Base-by-base conservation (phyloP, 345 rosid species). In the Psidium guajava region DNA sequence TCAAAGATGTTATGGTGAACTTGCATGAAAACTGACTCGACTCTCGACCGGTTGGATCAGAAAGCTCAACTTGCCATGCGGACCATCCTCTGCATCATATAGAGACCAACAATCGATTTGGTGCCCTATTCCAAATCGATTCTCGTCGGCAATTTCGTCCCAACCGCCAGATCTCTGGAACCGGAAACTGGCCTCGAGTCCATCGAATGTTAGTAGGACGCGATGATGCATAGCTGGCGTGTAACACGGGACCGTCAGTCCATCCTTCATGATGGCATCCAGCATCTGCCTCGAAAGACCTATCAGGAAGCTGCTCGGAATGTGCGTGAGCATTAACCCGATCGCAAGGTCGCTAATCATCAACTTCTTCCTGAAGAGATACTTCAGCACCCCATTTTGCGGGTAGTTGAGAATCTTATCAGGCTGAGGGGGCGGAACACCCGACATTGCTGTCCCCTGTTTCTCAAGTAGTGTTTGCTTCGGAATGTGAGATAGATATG, bases 391-490 rank as follows among this genome's bases (percentile, higher is more conserved):
- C 50, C 50, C 50, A 47, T 47, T 47, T 8, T 47, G 50, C 1
- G 50, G 50, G 50, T 47, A 47, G 50, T 47, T 8, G 50, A 8
- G 50, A 47, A 47, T 47, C 50, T 47, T 47, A 47, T 47, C 50
- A 2, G 50, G 50, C 50, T 47, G 49, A 47, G 49, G 32, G 11
- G 10, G 4, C 49, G 8, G 15, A 47, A 10, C 49, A 47, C 10
- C 49, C 49, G 50, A 8, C 50, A 47, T 47, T 8, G 50, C 9
- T 47, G 7, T 47, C 50, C 50, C 9, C 11, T 47, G 22, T 59
- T 15, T 32, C 40, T 32, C 22, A 2, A 16, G 75, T 16, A 64
- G 0, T 32, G 0, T n/a, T 32, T 16, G 15, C 15, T 20, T 8
- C 75, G 8, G 6, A 32, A 64, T 16, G 0, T 32, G 50, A 8